These are phyloP conservation scores for Hemisphaericaspora xylanilytica DNA, from an alignment of 1,139 yeast species.

Conservation along the genomic window DNA sequence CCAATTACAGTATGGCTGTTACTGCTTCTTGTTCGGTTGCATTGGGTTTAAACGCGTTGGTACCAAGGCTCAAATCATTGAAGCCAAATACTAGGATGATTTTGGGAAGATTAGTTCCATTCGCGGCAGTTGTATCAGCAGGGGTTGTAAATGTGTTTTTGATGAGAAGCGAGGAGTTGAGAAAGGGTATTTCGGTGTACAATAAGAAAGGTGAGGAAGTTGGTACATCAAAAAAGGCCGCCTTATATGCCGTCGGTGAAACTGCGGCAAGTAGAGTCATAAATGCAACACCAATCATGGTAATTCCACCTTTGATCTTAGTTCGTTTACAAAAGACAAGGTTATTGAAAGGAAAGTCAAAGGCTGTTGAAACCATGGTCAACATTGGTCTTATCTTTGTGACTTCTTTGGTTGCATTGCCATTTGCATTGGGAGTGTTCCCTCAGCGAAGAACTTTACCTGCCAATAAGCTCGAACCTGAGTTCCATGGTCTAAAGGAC, in stretches of 20 bases:
- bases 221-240: slow-evolving; percentile 85
- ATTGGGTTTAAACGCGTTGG: slow-evolving; percentile 82
- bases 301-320: slow-evolving; percentile 81
- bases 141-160: slow-evolving; percentile 91
- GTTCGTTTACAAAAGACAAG: slow-evolving; percentile 69
- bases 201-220: slow-evolving; percentile 64
- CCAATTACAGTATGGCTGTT: slow-evolving; percentile 84
- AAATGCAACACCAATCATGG: slow-evolving; percentile 97
- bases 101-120: slow-evolving; percentile 85
- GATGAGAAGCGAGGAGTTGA: slow-evolving; percentile 93
- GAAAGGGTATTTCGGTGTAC: slow-evolving; percentile 75
- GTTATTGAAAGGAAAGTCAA: slow-evolving; percentile 63
- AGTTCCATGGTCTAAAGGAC: slow-evolving; percentile 60
- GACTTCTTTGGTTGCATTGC: slow-evolving; percentile 84
- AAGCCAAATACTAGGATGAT: slow-evolving; percentile 68
- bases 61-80: slow-evolving; percentile 71
- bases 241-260: slow-evolving; percentile 90
- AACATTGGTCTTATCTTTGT: slow-evolving; percentile 82
- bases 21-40: slow-evolving; percentile 95
- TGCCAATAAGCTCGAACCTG: slow-evolving; percentile 59
- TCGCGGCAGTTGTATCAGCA: slow-evolving; percentile 97
- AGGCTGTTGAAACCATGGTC: slow-evolving; percentile 60
- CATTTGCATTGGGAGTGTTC: slow-evolving; percentile 92
- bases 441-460: slow-evolving; percentile 77
- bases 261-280: slow-evolving; percentile 94